A percentile compares a stretch with the other conserved stretches of the same genome.
Evolutionary conservation across 495 filamentous ascomycete genomes (phyloP).

Genomic region (Halenospora varia): DNA sequence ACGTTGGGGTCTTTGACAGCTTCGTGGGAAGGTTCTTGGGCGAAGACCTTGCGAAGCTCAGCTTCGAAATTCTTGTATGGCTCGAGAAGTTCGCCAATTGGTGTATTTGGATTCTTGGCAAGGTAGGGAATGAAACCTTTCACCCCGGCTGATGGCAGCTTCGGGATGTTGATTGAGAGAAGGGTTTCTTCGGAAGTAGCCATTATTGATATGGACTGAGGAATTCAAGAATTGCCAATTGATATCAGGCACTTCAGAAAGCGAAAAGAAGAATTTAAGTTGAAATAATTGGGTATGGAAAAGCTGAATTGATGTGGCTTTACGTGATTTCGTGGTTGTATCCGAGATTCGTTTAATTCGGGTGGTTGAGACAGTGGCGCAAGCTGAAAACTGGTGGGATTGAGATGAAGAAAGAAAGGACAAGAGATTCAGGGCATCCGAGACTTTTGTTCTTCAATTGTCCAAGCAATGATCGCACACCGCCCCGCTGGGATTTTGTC

Average conservation of each 20-base stretch:
- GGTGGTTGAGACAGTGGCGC: too few species aligned
- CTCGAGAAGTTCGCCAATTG: constrained; percentile 53
- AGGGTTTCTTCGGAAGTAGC: background rate
- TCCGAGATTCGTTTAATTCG: too few species aligned
- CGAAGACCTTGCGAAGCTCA: constrained; percentile 63
- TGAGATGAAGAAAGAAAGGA: background rate
- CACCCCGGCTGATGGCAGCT: constrained; percentile 4
- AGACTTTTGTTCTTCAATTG: background rate
- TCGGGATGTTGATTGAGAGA: constrained; percentile 3
- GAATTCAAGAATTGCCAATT: too few species aligned
- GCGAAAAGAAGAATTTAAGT: too few species aligned
- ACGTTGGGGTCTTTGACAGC: constrained; percentile 53
- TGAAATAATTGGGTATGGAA: too few species aligned
- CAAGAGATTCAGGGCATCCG: background rate
- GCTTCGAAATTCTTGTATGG: constrained; percentile 69
- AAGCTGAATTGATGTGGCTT: background rate
- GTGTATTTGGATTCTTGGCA: constrained; percentile 42
- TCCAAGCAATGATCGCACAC: background rate
- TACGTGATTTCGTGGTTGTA: too few species aligned
- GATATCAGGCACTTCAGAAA: too few species aligned
- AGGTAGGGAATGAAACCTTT: constrained; percentile 41
- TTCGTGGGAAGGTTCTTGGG: constrained; percentile 60
- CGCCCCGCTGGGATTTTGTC: background rate
- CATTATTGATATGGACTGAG: background rate
- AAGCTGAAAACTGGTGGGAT: too few species aligned